phyloP scores from a whole-genome alignment of 495 filamentous ascomycete genomes.

The Xylaria palmicola region DNA sequence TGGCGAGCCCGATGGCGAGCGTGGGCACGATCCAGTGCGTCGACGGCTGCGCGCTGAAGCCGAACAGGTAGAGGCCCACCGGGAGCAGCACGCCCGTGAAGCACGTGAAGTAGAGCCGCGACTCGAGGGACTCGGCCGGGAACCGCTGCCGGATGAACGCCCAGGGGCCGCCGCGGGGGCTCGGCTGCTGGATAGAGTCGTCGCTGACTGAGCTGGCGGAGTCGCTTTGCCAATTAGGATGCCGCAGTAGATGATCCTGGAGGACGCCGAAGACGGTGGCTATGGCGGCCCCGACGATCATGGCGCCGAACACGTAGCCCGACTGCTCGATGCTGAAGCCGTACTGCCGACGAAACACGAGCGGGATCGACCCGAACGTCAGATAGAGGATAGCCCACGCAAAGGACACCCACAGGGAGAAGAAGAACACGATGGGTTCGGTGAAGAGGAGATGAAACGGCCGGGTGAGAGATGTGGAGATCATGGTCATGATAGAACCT shows the following conservation, averaged over 20 bases:
- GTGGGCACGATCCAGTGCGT: slow-evolving; percentile 78
- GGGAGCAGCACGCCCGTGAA: slow-evolving; percentile 64
- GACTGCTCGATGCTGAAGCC: slow-evolving; percentile 65
- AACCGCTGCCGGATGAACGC: slow-evolving; percentile 38
- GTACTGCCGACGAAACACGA: slow-evolving; percentile 72
- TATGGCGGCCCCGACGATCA: slow-evolving; percentile 65
- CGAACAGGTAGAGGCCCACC: slow-evolving; percentile 69
- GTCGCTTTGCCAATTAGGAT: slow-evolving; percentile 42
- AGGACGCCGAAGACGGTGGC: slow-evolving; percentile 73
- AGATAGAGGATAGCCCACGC: slow-evolving; percentile 90
- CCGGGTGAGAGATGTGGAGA: slow-evolving; percentile 70
- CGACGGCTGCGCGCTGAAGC: slow-evolving; percentile 67
- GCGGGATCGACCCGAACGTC: slow-evolving; percentile 73
- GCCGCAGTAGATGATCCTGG: slow-evolving; percentile 55
- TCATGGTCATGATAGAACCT: slow-evolving; percentile 65
- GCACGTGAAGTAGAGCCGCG: slow-evolving; percentile 80
- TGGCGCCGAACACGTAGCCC: slow-evolving; percentile 70
- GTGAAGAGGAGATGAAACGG: slow-evolving; percentile 87
- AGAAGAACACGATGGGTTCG: slow-evolving; percentile 93
- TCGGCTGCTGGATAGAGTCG: background rate
- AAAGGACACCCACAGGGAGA: slow-evolving; percentile 88
- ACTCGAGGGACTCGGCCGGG: slow-evolving; percentile 63
- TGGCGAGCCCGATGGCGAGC: slow-evolving; percentile 68
- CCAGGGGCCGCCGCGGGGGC: slow-evolving; percentile 30
- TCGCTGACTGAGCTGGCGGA: slow-evolving; percentile 37